Conservation (phyloP, 345 rosid genomes). For the Linum tenue region DNA sequence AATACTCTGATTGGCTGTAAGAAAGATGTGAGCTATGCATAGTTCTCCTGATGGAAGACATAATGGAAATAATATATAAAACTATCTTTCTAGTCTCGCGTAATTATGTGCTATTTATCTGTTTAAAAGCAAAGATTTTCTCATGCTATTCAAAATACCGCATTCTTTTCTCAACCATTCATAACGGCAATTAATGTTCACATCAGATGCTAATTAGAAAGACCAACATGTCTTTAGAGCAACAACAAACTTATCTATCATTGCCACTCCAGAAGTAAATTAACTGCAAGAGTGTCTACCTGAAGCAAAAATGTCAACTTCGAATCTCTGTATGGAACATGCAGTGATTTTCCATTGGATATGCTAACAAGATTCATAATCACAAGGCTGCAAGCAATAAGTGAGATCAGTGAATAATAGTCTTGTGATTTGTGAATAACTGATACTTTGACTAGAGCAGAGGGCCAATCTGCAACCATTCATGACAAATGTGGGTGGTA, state of each 20-base stretch:
- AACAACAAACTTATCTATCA: too few species aligned
- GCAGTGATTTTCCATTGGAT: constrained; percentile 91
- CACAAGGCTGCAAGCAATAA: constrained; percentile 63
- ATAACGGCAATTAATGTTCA: neutral
- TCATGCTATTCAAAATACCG: too few species aligned
- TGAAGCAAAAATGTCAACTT: constrained; percentile 98
- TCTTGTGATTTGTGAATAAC: neutral
- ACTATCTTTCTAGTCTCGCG: too few species aligned
- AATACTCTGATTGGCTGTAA: neutral
- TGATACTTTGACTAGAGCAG: constrained; percentile 2
- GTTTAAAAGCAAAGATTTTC: too few species aligned
- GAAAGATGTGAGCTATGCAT: neutral
- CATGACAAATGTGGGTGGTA: neutral
- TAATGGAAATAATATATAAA: too few species aligned
- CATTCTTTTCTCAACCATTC: neutral
- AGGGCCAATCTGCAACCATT: neutral
- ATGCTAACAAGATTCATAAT: constrained; percentile 94
- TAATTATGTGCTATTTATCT: too few species aligned
- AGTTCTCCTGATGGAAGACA: too few species aligned
- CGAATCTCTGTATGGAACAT: constrained; percentile 97
- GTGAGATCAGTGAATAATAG: constrained; percentile 7
- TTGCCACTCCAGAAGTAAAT: too few species aligned
- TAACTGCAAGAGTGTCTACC: constrained; percentile 29
- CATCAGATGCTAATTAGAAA: neutral
- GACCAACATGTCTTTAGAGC: too few species aligned